A percentile compares a stretch with the other conserved stretches of the same genome.
Conservation (phyloP, 75 land plant species). For the Gnetum montanum region DNA sequence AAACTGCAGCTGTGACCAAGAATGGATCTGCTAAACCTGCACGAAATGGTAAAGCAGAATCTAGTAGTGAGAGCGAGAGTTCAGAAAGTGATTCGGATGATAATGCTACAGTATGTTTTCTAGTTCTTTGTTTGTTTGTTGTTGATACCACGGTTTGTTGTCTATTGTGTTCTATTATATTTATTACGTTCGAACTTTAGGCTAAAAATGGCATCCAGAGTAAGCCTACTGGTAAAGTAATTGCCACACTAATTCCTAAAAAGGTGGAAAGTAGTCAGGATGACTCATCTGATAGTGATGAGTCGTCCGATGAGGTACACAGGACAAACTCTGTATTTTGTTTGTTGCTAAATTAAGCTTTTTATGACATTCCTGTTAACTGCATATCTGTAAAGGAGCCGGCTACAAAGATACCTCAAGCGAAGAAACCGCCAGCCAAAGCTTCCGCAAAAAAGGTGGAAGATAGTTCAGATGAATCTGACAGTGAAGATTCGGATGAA, state of each 20-base stretch:
- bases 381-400: neutral
- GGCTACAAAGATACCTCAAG: neutral
- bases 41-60: conserved; percentile 2
- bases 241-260: neutral
- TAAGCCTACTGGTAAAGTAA: neutral
- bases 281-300: neutral
- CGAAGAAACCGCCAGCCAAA: neutral
- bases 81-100: neutral
- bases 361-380: too few species aligned
- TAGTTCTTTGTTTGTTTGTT: too few species aligned
- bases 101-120: too few species aligned
- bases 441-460: neutral
- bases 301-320: neutral
- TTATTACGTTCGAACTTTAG: too few species aligned
- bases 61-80: conserved; percentile 1
- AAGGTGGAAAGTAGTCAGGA: neutral
- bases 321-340: too few species aligned
- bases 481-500: conserved; percentile 4
- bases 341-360: too few species aligned
- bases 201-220: neutral
- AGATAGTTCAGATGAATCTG: conserved; percentile 4
- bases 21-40: neutral
- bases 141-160: too few species aligned
- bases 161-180: too few species aligned
- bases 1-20: neutral